Base-by-base conservation (phyloP, 768 basidiomycete species). In the Boletus vermiculosoides region DNA sequence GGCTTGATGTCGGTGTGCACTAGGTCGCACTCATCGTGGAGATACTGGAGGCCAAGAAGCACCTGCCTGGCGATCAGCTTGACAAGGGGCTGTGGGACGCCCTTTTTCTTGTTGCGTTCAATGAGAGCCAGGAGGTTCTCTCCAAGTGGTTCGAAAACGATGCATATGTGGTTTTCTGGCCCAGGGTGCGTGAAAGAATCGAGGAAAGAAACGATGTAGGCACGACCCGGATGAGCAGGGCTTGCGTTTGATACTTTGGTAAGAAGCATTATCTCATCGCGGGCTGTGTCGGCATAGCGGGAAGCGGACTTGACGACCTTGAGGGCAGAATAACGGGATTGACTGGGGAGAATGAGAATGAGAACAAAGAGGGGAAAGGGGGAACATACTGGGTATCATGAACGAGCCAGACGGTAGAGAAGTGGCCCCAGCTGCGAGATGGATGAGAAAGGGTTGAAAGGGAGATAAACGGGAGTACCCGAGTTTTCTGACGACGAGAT, bases 1-100 rank as follows among this genome's bases (percentile, higher is more conserved):
- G 94, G 94, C 73, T 97, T 95, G 57, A 95, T 88, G 63, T 92
- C 90, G 22, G 94, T 97, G 68, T 97, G 94, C 28, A 95, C 92
- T 40, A 96, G 82, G 67, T 91, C 85, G 72, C 93, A 95, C 72
- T 93, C 92, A 25, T 93, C 89, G 65, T 97, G 94, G 13, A 97
- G 83, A 71, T 94, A 97, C 69, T 94, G 86, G 55, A 96, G 78
- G 28, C 93, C 94, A 18, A 94, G 83, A 45, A 97, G 79, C 46
- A 96, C 78, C 71, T 97, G 94, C 73, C 82, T 90, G 16, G 90
- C 82, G 61, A 97, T 92, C 54, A 88, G 77, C 73, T 91, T 94
- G 62, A 96, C 92, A 50, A 95, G 80, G 40, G 85, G 78, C 30
- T 82, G 82, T 5, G 93, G 87, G 18, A 97, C 88, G 45, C 94